Base-by-base conservation (phyloP, 2,329 filamentous ascomycete genomes). In the Phialocephala subalpina region DNA sequence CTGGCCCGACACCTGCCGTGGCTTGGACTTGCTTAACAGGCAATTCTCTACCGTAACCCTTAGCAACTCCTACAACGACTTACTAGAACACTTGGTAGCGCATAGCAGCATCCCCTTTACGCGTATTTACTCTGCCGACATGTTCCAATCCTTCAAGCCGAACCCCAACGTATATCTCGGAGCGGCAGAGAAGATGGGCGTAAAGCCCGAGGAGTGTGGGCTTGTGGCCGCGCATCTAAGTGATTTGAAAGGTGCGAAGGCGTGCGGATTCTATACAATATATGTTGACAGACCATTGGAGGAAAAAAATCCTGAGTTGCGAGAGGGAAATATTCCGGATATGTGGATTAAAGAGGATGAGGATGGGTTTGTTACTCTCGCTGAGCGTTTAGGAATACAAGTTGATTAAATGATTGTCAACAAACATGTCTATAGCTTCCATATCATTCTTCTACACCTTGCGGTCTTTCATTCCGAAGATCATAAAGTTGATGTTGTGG, bases 171-270 rank as follows among this genome's bases (percentile, higher is more conserved):
- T 90, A 5, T 94, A 94, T 74, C 82, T 86, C 1, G 91, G 92
- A 5, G 91, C 90, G 0, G 90, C 83, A 5, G 77, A 81, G 64
- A 81, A 81, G 71, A 78, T 94, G 57, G 85, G 84, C 0, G 67
- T 89, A 49, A 69, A 65, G 64, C 64, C 58, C n/a, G 73, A 83
- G 67, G 82, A 93, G 74, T 90, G 92, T 67, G 90, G 86, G 36
- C 87, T 94, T 86, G 90, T 95, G 29, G 92, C 92, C 16, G 88
- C 92, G 55, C 92, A 94, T 78, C 79, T 94, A 66, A 77, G 75
- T 7, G 92, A 94, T 77, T 79, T 95, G 58, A 80, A 85, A 66
- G 89, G 84, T 0, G 92, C 92, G 5, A 87, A 87, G 72, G 75
- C 74, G 2, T 83, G 82, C 64, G 92, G n/a, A n/a, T n/a, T n/a